A percentile compares a stretch with the other conserved stretches of the same genome.
Conservation (phyloP, 345 rosid genomes). For the Sisymbrium altissimum region DNA sequence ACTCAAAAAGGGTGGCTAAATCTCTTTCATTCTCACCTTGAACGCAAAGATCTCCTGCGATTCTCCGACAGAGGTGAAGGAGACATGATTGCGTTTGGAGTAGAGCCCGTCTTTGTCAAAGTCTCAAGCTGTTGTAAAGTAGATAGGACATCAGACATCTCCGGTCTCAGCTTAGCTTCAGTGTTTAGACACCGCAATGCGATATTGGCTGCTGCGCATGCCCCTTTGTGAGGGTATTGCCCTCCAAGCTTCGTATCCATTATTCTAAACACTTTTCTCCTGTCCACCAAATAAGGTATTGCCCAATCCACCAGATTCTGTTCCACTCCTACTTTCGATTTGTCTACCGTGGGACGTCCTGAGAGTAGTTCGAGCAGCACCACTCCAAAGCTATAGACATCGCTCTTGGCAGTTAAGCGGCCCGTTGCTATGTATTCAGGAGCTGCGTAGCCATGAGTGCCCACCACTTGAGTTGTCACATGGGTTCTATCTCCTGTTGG, state of each 20-base stretch:
- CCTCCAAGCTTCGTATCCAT: slow-evolving; percentile 75
- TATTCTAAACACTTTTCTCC: slow-evolving; percentile 57
- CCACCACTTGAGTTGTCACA: slow-evolving; percentile 87
- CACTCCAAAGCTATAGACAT: slow-evolving; percentile 75
- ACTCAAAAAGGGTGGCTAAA: background rate
- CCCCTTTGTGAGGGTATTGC: slow-evolving; percentile 54
- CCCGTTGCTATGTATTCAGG: slow-evolving; percentile 93
- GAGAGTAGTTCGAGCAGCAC: slow-evolving; percentile 62
- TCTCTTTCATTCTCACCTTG: background rate
- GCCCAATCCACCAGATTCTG: slow-evolving; percentile 81
- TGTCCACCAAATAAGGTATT: slow-evolving; percentile 55
- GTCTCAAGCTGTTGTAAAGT: slow-evolving; percentile 35
- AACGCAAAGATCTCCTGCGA: background rate
- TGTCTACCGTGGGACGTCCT: slow-evolving; percentile 53
- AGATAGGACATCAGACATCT: slow-evolving; percentile 51
- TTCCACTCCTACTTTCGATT: slow-evolving; percentile 48
- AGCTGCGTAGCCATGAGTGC: slow-evolving; percentile 91
- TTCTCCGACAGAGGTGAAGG: slow-evolving; percentile 18
- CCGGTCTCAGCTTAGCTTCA: slow-evolving; percentile 57
- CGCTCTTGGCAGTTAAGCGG: slow-evolving; percentile 51
- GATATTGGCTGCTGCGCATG: slow-evolving; percentile 48
- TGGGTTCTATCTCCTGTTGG: slow-evolving; percentile 96
- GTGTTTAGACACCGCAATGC: slow-evolving; percentile 50
- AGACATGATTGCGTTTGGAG: slow-evolving; percentile 7
- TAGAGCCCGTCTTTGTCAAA: background rate